A percentile compares a stretch with the other conserved stretches of the same genome.
These are phyloP conservation scores for Cucumis sativus DNA, from an alignment of 306 rosid species.

Conservation along the genomic window Cucumber_9930_V3 NC_026657.2:528501-529000, in stretches of 20 bases:
- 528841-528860: constrained; percentile 15
- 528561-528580: not conserved
- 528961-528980: constrained; percentile 16
- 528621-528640: constrained; percentile 86
- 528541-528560: not conserved
- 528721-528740: constrained; percentile 67
- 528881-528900: not conserved
- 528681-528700: constrained; percentile 70
- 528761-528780: constrained; percentile 66
- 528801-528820: constrained; percentile 12
- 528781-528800: constrained; percentile 17
- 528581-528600: constrained; percentile 30
- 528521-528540: not conserved
- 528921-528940: not conserved
- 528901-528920: not conserved
- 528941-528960: constrained; percentile 6
- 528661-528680: constrained; percentile 16
- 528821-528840: constrained; percentile 65
- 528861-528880: not conserved
- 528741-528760: constrained; percentile 65
- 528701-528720: constrained; percentile 57
- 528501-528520: not conserved
- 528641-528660: constrained; percentile 26
- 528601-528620: constrained; percentile 90
- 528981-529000: constrained; percentile 26